A percentile compares a stretch with the other conserved stretches of the same genome.
Conservation (phyloP, 169 alveolate species). For the Eimeria tenella region DNA sequence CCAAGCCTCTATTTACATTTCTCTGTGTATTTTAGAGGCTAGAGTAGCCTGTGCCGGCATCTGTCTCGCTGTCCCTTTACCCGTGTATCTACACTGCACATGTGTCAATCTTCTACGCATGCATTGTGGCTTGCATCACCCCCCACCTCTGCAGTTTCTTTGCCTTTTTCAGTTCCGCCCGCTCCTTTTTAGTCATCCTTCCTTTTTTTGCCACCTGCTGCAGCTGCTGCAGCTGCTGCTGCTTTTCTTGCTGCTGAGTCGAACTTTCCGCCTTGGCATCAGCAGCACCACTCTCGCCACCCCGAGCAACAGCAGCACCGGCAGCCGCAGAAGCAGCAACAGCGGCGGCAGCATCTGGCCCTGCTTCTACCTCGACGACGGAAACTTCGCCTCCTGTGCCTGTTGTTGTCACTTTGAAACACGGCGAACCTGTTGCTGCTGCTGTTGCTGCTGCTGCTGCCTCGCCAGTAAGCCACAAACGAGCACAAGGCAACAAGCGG, state of each 20-base stretch:
- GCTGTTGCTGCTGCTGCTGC: slow-evolving; percentile 36
- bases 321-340: not conserved
- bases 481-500: slow-evolving; percentile 6
- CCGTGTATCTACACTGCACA: not conserved
- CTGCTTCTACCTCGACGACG: not conserved
- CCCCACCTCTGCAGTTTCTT: slow-evolving; percentile 20
- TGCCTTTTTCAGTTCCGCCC: slow-evolving; percentile 12
- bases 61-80: not conserved
- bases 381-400: not conserved
- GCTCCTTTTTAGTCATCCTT: not conserved
- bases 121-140: not conserved
- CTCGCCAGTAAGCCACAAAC: slow-evolving; percentile 13
- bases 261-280: not conserved
- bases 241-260: not conserved
- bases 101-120: too few species aligned
- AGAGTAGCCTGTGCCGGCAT: not conserved
- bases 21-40: not conserved
- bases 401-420: not conserved
- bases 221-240: slow-evolving; percentile 10
- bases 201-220: not conserved
- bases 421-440: not conserved
- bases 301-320: not conserved
- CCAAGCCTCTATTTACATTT: not conserved
- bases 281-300: slow-evolving; percentile 22
- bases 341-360: too few species aligned